Conservation (phyloP, 305 asterid species). For the Nicotiana rustica region DNA sequence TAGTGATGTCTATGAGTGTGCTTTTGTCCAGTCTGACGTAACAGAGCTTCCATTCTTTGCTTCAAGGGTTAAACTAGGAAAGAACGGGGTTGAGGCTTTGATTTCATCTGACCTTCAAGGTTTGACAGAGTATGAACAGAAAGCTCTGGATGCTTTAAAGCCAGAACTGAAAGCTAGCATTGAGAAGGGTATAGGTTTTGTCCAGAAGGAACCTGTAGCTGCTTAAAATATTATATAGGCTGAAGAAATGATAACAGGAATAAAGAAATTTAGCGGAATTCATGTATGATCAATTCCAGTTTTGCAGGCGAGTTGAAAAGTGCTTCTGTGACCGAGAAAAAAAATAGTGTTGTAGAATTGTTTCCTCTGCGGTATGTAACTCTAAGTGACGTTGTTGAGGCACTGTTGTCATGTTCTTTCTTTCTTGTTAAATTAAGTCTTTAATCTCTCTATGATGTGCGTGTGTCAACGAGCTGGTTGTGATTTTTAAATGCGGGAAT, state of each 20-base stretch:
- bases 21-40: slow-evolving; percentile 69
- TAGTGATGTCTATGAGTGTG: slow-evolving; percentile 78
- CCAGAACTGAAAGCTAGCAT: slow-evolving; percentile 81
- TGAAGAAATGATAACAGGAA: slow-evolving; percentile 45
- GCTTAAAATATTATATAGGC: slow-evolving; percentile 48
- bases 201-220: slow-evolving; percentile 68
- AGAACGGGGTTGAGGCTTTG: slow-evolving; percentile 78
- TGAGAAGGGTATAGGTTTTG: slow-evolving; percentile 80
- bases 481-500: neutral
- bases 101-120: slow-evolving; percentile 73
- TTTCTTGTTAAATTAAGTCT: neutral
- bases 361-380: slow-evolving; percentile 38
- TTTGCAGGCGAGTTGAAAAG: slow-evolving; percentile 55
- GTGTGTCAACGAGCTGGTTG: neutral
- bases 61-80: slow-evolving; percentile 82
- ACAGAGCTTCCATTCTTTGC: slow-evolving; percentile 90
- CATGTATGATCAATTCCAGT: slow-evolving; percentile 50
- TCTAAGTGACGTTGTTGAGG: slow-evolving; percentile 36
- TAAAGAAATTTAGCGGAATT: slow-evolving; percentile 46
- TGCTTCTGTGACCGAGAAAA: slow-evolving; percentile 39
- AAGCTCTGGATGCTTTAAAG: slow-evolving; percentile 81
- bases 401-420: slow-evolving; percentile 3
- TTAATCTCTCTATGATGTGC: neutral
- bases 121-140: slow-evolving; percentile 71
- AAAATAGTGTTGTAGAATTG: slow-evolving; percentile 49